Evolutionary conservation across 345 rosid genomes (phyloP).

Genomic region (Raphanus raphanistrum): DNA sequence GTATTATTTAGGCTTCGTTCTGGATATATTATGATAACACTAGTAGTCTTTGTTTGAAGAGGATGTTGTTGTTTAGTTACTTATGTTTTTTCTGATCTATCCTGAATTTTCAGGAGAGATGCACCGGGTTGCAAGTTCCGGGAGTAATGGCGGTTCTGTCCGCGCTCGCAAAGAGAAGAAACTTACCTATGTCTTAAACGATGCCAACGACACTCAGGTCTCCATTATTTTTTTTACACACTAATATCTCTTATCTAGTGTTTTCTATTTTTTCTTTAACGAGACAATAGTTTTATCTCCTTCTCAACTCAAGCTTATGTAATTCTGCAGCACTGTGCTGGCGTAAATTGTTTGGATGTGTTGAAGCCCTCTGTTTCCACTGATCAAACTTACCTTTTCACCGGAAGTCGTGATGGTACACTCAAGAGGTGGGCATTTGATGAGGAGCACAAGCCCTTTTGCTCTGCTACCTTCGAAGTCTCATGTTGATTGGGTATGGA

Average conservation of each 20-base stretch:
- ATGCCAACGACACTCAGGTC: slow-evolving; percentile 79
- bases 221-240: slow-evolving; percentile 17
- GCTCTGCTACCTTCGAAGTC: slow-evolving; percentile 98
- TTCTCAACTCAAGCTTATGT: slow-evolving; percentile 23
- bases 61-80: neutral
- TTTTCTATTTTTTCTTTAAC: neutral
- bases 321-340: slow-evolving; percentile 90
- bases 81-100: neutral
- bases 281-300: neutral
- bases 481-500: slow-evolving; percentile 95
- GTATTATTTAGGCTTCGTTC: neutral
- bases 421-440: slow-evolving; percentile 89
- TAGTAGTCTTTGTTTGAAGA: neutral
- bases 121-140: slow-evolving; percentile 99
- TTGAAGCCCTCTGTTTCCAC: slow-evolving; percentile 58
- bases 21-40: no score
- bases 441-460: slow-evolving; percentile 64
- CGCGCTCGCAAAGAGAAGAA: slow-evolving; percentile 96
- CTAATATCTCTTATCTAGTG: no score
- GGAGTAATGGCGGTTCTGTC: slow-evolving; percentile 77
- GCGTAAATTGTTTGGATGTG: slow-evolving; percentile 83
- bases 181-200: slow-evolving; percentile 84
- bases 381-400: slow-evolving; percentile 64
- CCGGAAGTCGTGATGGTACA: slow-evolving; percentile 99
- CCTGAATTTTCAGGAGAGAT: slow-evolving; percentile 42